Evolutionary conservation across 768 basidiomycete genomes (phyloP).

Genomic region (Trametes villosa): DNA sequence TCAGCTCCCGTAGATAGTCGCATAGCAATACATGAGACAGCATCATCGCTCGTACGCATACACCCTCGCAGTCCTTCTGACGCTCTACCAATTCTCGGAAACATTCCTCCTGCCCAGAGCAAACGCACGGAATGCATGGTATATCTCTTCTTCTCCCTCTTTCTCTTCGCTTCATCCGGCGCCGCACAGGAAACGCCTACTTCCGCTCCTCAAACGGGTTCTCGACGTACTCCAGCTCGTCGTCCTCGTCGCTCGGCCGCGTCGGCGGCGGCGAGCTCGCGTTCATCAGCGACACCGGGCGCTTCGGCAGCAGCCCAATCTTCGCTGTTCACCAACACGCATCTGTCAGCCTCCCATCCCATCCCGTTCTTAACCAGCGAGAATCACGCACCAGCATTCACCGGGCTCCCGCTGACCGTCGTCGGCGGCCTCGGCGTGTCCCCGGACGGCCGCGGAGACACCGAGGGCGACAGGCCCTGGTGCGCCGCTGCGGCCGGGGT

Average conservation of each 20-base stretch:
- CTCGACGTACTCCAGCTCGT: constrained; percentile 74
- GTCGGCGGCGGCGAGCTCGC: constrained; percentile 39
- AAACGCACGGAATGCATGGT: no score
- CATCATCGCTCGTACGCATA: no score
- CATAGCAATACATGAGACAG: no score
- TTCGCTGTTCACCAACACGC: constrained; percentile 47
- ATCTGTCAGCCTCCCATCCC: neutral
- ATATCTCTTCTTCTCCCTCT: neutral
- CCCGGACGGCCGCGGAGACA: constrained; percentile 23
- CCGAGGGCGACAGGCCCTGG: constrained; percentile 9
- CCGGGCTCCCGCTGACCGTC: constrained; percentile 29
- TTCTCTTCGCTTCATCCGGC: neutral
- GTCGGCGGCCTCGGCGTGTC: constrained; percentile 31
- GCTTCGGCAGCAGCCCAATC: constrained; percentile 73
- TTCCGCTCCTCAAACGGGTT: constrained; percentile 71
- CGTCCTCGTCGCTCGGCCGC: constrained; percentile 42
- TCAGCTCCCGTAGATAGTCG: no score
- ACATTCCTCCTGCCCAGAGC: no score
- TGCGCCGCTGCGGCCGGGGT: constrained; percentile 3
- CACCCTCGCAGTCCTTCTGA: no score
- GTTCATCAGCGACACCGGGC: constrained; percentile 63
- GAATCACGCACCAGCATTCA: constrained; percentile 30
- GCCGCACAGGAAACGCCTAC: neutral
- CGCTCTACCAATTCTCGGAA: no score
- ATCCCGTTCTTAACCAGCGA: neutral